These are phyloP conservation scores for Fusarium papillatum DNA, from an alignment of 2,329 filamentous ascomycete genomes.

Conservation along the genomic window DNA sequence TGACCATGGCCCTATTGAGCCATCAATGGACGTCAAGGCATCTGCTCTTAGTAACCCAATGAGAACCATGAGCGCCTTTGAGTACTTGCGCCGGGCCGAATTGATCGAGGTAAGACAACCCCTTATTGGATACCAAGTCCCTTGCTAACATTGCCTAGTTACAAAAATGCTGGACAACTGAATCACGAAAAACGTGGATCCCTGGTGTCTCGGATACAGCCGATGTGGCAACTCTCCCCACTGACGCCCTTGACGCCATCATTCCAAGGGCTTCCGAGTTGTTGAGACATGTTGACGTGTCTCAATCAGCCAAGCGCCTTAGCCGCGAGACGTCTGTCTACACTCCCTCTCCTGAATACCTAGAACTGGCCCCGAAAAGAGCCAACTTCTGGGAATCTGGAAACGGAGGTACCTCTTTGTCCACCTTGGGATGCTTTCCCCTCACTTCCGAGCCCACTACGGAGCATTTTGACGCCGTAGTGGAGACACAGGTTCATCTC, in stretches of 20 bases:
- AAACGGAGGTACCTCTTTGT: slow-evolving; percentile 15
- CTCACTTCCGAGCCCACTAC: slow-evolving; percentile 23
- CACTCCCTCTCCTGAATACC: slow-evolving; percentile 13
- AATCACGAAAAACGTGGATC: background rate
- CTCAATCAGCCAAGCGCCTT: background rate
- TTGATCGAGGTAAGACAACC: slow-evolving; percentile 19
- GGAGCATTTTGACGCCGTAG: slow-evolving; percentile 26
- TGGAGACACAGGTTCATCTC: slow-evolving; percentile 27
- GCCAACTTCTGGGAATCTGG: slow-evolving; percentile 27
- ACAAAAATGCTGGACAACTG: slow-evolving; percentile 29
- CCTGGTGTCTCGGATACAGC: background rate
- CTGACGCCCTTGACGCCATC: background rate
- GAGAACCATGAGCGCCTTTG: slow-evolving; percentile 30
- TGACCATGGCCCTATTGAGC: slow-evolving; percentile 29
- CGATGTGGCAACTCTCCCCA: background rate
- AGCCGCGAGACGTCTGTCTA: background rate
- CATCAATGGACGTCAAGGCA: background rate
- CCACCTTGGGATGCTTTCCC: slow-evolving; percentile 24
- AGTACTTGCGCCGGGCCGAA: slow-evolving; percentile 28
- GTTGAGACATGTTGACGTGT: slow-evolving; percentile 7
- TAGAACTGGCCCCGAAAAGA: slow-evolving; percentile 12
- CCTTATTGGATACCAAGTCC: background rate
- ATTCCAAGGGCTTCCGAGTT: slow-evolving; percentile 14
- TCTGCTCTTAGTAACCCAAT: slow-evolving; percentile 12
- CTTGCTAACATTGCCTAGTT: slow-evolving; percentile 7